Evolutionary conservation across 805 yeast genomes (phyloP).

Genomic region (Monosporozyma unispora): DNA sequence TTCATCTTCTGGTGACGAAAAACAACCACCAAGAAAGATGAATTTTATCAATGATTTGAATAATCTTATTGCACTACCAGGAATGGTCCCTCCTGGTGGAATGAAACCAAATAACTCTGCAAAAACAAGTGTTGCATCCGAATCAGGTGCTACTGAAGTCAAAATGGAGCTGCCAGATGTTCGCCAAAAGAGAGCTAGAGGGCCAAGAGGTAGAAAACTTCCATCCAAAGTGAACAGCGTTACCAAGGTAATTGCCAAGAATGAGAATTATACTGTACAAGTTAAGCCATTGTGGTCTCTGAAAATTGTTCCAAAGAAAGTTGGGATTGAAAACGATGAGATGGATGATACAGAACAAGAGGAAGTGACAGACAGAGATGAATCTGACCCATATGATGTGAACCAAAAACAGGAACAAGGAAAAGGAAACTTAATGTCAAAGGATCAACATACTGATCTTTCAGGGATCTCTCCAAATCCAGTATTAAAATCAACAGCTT

Average conservation of each 20-base stretch:
- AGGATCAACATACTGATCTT: not conserved
- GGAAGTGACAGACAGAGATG: not conserved
- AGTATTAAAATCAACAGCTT: not conserved
- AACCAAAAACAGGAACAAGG: not conserved
- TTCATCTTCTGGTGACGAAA: constrained; percentile 22
- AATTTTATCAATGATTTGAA: constrained; percentile 48
- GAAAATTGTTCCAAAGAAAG: not conserved
- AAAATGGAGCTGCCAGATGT: constrained; percentile 5
- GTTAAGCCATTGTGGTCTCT: constrained; percentile 18
- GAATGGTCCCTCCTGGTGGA: constrained; percentile 33
- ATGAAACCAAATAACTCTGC: constrained; percentile 13
- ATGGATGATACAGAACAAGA: not conserved
- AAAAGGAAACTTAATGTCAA: not conserved
- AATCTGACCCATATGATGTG: not conserved
- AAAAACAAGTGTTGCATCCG: not conserved
- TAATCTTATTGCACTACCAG: constrained; percentile 53
- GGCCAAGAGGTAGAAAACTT: constrained; percentile 65
- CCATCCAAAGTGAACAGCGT: constrained; percentile 44
- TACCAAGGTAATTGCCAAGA: constrained; percentile 20
- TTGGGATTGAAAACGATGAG: not conserved
- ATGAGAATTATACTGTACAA: constrained; percentile 13
- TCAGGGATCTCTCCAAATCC: not conserved
- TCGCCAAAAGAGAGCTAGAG: constrained; percentile 45
- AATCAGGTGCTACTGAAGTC: not conserved
- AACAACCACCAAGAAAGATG: constrained; percentile 21